Conservation (phyloP, 2,329 filamentous ascomycete species). For the Daldinia sp. region DNA sequence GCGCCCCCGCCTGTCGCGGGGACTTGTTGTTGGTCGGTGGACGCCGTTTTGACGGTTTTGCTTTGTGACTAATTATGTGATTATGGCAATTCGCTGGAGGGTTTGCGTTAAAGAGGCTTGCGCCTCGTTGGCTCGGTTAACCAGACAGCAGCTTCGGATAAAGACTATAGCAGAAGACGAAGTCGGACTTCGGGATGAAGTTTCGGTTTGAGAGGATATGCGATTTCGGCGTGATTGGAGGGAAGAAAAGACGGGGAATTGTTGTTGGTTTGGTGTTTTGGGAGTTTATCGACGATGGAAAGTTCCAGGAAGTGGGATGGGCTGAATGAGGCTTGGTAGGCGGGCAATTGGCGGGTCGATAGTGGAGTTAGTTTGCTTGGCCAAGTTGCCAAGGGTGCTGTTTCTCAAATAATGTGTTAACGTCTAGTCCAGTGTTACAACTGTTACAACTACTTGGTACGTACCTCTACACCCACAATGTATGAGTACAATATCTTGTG, state of each 20-base stretch:
- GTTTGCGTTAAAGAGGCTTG: slow-evolving; percentile 23
- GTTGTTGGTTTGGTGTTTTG: slow-evolving; percentile 25
- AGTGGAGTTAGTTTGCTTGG: slow-evolving; percentile 8
- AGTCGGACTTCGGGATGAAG: neutral
- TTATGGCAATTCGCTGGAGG: slow-evolving; percentile 11
- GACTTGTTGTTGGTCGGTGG: slow-evolving; percentile 44
- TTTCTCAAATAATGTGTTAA: slow-evolving; percentile 9
- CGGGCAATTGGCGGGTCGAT: neutral
- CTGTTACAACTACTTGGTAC: no score
- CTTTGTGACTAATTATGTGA: slow-evolving; percentile 4
- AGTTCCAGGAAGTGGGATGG: slow-evolving; percentile 31
- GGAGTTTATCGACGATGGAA: slow-evolving; percentile 30
- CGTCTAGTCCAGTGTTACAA: neutral
- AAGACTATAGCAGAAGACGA: neutral
- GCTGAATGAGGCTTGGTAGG: slow-evolving; percentile 4
- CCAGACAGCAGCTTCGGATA: slow-evolving; percentile 18
- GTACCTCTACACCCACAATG: neutral
- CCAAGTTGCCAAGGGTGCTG: neutral
- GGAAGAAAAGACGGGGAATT: slow-evolving; percentile 21
- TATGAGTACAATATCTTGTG: neutral
- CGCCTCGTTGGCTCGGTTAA: slow-evolving; percentile 26
- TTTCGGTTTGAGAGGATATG: slow-evolving; percentile 20
- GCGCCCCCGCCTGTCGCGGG: slow-evolving; percentile 36
- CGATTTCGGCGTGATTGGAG: slow-evolving; percentile 19
- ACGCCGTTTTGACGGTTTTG: slow-evolving; percentile 49